Evolutionary conservation across 345 rosid genomes (phyloP).

Genomic region (Corchorus olitorius): DNA sequence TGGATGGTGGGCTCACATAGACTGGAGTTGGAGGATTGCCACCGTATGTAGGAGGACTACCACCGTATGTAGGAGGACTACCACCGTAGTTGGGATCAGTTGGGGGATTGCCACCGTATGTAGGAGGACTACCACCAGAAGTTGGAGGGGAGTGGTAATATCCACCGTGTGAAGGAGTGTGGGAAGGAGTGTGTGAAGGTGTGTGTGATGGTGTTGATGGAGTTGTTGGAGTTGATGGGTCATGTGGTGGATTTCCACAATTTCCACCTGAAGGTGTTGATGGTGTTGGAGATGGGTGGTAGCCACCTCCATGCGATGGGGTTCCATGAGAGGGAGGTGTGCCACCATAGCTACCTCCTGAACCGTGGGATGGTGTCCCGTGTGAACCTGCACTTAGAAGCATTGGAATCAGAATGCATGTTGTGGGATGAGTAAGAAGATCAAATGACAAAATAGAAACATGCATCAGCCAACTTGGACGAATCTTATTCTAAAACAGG

Average conservation of each 20-base stretch:
- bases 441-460: not conserved
- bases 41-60: conserved; percentile 15
- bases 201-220: conserved; percentile 40
- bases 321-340: conserved; percentile 34
- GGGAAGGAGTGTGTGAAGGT: conserved; percentile 33
- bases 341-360: conserved; percentile 21
- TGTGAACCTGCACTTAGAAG: conserved; percentile 43
- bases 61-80: conserved; percentile 36
- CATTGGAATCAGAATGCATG: conserved; percentile 2
- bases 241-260: conserved; percentile 44
- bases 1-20: conserved; percentile 46
- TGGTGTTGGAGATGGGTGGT: conserved; percentile 35
- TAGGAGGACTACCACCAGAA: conserved; percentile 16
- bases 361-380: conserved; percentile 26
- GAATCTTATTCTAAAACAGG: not conserved
- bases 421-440: not conserved
- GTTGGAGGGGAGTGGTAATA: conserved; percentile 56
- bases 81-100: no score
- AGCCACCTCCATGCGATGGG: conserved; percentile 27
- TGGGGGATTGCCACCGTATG: conserved; percentile 34
- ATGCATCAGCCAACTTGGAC: not conserved
- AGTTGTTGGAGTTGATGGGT: conserved; percentile 33
- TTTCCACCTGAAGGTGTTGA: conserved; percentile 46
- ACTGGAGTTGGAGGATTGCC: conserved; percentile 54
- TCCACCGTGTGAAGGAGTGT: conserved; percentile 60